Evolutionary conservation across 2,329 filamentous ascomycete species (phyloP).

Genomic region (Alternaria brassicae): DNA sequence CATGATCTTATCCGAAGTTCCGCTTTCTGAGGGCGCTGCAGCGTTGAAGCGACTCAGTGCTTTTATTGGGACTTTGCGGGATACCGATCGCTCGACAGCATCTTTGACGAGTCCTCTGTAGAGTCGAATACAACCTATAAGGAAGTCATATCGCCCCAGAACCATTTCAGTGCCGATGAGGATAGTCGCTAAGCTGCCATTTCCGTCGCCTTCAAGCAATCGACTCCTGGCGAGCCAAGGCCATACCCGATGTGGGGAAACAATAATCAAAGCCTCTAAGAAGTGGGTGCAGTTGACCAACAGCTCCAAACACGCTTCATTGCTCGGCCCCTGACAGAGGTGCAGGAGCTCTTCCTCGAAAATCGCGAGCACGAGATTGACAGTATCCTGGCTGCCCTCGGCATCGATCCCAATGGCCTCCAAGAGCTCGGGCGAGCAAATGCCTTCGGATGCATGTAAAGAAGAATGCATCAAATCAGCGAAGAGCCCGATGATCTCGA

Average conservation of each 20-base stretch:
- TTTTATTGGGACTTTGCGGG: constrained; percentile 66
- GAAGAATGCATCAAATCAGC: constrained; percentile 68
- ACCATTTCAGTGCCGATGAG: constrained; percentile 84
- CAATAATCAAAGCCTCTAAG: constrained; percentile 71
- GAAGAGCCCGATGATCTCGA: constrained; percentile 77
- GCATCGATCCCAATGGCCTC: constrained; percentile 49
- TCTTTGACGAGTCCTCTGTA: constrained; percentile 80
- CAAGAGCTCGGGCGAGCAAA: constrained; percentile 40
- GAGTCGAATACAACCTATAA: constrained; percentile 74
- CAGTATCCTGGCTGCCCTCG: constrained; percentile 71
- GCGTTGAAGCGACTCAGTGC: constrained; percentile 57
- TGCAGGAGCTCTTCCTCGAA: constrained; percentile 72
- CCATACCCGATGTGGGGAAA: constrained; percentile 87
- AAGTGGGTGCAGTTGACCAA: constrained; percentile 82
- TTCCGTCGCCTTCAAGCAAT: constrained; percentile 77
- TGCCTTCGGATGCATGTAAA: constrained; percentile 36
- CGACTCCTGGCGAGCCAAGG: constrained; percentile 84
- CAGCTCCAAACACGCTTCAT: constrained; percentile 70
- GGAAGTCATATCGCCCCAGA: constrained; percentile 76
- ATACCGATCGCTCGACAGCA: constrained; percentile 72
- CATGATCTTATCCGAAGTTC: constrained; percentile 79
- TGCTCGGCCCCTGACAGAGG: constrained; percentile 61
- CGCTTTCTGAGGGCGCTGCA: constrained; percentile 64
- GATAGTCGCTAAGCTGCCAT: constrained; percentile 77
- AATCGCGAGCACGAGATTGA: constrained; percentile 82